phyloP scores from a whole-genome alignment of 2,329 filamentous ascomycete species.

The Xylariaceae sp. region DNA sequence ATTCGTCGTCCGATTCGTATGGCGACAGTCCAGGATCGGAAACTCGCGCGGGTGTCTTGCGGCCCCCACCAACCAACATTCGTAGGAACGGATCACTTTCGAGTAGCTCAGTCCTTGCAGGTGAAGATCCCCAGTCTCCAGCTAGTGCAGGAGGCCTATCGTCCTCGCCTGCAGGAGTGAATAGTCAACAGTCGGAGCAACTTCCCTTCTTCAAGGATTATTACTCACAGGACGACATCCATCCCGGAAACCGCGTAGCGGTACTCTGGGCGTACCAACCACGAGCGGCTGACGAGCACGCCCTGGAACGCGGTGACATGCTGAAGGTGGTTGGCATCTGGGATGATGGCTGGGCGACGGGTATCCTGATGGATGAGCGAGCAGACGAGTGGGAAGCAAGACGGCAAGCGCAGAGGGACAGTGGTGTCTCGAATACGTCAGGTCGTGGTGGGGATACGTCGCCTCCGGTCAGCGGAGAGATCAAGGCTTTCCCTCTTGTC shows the following conservation, averaged over 20 bases:
- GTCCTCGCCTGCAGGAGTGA: conserved; percentile 78
- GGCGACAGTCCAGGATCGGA: conserved; percentile 69
- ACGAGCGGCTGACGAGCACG: conserved; percentile 87
- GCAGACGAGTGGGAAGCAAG: conserved; percentile 86
- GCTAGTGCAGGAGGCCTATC: conserved; percentile 62
- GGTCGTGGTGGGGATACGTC: conserved; percentile 55
- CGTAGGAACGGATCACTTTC: conserved; percentile 86
- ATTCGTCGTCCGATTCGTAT: conserved; percentile 69
- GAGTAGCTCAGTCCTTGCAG: conserved; percentile 71
- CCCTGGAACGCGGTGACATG: conserved; percentile 93
- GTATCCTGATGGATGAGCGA: conserved; percentile 73
- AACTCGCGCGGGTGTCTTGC: conserved; percentile 49
- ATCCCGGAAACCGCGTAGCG: conserved; percentile 82
- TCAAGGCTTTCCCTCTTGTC: conserved; percentile 96
- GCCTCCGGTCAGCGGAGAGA: conserved; percentile 68
- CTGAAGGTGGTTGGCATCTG: conserved; percentile 97
- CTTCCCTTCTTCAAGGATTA: conserved; percentile 97
- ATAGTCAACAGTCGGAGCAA: conserved; percentile 92
- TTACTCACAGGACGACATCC: conserved; percentile 95
- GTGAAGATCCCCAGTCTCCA: conserved; percentile 70
- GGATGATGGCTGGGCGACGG: conserved; percentile 99
- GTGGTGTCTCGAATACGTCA: conserved; percentile 82
- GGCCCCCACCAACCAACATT: conserved; percentile 53
- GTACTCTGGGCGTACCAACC: conserved; percentile 97
- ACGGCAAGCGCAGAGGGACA: conserved; percentile 78